phyloP scores from a whole-genome alignment of 768 basidiomycete species.

The Baorangia bicolor region DNA sequence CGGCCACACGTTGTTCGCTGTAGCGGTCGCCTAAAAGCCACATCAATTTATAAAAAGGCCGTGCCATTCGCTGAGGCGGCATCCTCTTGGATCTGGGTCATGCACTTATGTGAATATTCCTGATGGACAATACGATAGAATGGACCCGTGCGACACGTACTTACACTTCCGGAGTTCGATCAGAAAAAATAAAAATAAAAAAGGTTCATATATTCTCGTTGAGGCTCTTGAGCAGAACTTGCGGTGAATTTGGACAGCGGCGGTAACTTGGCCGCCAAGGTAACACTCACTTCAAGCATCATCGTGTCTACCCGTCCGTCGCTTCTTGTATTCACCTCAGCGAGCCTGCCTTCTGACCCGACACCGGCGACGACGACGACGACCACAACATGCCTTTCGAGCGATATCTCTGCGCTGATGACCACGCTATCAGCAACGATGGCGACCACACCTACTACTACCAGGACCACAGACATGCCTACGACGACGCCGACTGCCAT shows the following conservation, averaged over 20 bases:
- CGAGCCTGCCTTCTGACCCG: background rate
- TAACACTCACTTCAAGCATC: background rate
- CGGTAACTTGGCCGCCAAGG: background rate
- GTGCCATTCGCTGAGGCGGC: slow-evolving; percentile 7
- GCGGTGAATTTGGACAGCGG: background rate
- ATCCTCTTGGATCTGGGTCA: slow-evolving; percentile 13
- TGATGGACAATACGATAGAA: background rate
- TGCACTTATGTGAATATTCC: background rate
- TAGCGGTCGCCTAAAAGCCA: slow-evolving; percentile 23
- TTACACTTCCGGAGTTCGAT: slow-evolving; percentile 1
- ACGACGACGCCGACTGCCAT: slow-evolving; percentile 17
- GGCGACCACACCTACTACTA: slow-evolving; percentile 8
- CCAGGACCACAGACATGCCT: slow-evolving; percentile 11
- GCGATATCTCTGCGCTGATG: slow-evolving; percentile 36
- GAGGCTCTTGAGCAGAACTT: background rate
- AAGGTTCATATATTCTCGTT: slow-evolving; percentile 8
- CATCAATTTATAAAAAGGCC: slow-evolving; percentile 8
- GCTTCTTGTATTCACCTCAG: background rate
- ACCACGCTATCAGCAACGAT: background rate
- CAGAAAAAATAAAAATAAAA: slow-evolving; percentile 7
- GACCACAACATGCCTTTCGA: slow-evolving; percentile 40
- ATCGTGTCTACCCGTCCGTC: background rate
- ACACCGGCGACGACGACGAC: slow-evolving; percentile 2
- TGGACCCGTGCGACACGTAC: slow-evolving; percentile 5
- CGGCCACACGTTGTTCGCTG: slow-evolving; percentile 15